Conservation (phyloP, 106 monocot genomes). For the Ottelia alismoides region DNA sequence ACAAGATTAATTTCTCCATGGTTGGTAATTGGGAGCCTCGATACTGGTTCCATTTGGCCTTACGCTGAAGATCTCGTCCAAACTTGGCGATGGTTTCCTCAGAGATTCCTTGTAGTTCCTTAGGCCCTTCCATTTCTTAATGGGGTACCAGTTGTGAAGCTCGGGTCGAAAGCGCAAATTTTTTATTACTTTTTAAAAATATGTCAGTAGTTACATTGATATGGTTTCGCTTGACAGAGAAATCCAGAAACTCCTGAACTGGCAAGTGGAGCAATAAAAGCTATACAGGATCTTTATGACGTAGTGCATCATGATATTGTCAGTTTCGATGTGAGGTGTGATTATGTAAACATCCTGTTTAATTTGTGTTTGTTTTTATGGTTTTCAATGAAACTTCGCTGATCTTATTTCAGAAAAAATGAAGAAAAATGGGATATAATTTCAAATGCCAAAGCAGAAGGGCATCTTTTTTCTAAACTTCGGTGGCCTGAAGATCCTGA, state of each 20-base stretch:
- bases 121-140: no score
- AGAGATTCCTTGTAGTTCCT: no score
- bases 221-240: constrained; percentile 27
- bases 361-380: not conserved
- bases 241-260: constrained; percentile 41
- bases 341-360: not conserved
- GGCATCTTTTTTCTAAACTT: constrained; percentile 64
- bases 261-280: constrained; percentile 60
- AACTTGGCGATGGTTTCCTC: no score
- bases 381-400: not conserved
- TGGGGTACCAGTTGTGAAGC: no score
- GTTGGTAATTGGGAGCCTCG: no score
- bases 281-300: constrained; percentile 92
- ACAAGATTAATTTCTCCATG: no score
- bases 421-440: constrained; percentile 51
- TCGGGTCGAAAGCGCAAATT: no score
- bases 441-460: constrained; percentile 52
- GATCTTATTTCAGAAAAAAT: constrained; percentile 39
- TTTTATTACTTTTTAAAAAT: no score
- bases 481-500: constrained; percentile 81
- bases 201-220: no score
- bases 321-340: constrained; percentile 59
- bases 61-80: no score
- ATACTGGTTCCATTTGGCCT: no score
- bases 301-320: constrained; percentile 75